Evolutionary conservation across 306 rosid genomes (phyloP).

Genomic region (Vigna reflexopilosa): DNA sequence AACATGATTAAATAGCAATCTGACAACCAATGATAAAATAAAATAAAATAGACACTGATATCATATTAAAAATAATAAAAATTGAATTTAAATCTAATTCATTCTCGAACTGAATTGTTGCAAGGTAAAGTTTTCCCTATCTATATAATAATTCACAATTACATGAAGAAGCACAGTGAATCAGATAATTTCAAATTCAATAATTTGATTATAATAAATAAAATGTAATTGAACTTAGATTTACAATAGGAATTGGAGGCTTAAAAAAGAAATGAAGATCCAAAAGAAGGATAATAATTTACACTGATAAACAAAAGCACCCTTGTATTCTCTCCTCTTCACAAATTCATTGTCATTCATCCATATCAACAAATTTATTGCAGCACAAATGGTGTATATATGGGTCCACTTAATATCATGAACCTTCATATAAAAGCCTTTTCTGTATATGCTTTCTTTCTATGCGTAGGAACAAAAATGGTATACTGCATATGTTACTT

Average conservation of each 20-base stretch:
- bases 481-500: constrained; percentile 10
- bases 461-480: constrained; percentile 38
- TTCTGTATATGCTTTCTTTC: constrained; percentile 36
- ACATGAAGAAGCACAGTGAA: neutral
- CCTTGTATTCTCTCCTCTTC: constrained; percentile 36
- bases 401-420: constrained; percentile 19
- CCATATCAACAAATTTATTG: constrained; percentile 52
- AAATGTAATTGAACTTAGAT: constrained; percentile 43
- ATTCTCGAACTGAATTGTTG: too few species aligned
- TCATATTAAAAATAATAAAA: too few species aligned
- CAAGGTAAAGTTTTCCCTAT: too few species aligned
- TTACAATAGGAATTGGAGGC: constrained; percentile 55
- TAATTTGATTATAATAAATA: constrained; percentile 36
- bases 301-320: constrained; percentile 42
- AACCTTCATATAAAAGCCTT: constrained; percentile 33
- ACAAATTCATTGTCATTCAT: constrained; percentile 34
- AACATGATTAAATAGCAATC: too few species aligned
- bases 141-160: neutral
- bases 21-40: too few species aligned
- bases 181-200: constrained; percentile 14
- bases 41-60: too few species aligned
- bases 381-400: constrained; percentile 38
- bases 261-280: constrained; percentile 38
- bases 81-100: too few species aligned
- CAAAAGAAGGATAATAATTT: constrained; percentile 30